Evolutionary conservation across 2,329 filamentous ascomycete species (phyloP), one percentile per base, ranked within the genome.

Genomic region (Sporothrix variecibatus): DNA sequence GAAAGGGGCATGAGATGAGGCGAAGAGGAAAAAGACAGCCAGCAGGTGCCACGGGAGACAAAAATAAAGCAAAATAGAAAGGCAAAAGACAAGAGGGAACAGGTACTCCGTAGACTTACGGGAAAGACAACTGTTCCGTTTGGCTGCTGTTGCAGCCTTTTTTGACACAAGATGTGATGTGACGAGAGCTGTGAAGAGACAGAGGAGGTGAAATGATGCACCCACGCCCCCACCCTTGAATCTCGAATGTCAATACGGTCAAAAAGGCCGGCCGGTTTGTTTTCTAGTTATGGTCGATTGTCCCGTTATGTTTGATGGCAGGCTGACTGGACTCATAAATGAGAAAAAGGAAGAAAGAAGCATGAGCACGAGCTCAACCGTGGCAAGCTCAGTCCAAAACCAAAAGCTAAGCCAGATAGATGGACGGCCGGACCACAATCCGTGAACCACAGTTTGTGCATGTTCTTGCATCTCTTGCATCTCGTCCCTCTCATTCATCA

Each of bases 381-480:
- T 53, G 51, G 20, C 51, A 23, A 53, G 23, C 20, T 12, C n/a
- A 26, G 9, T n/a, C n/a, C 26, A 6, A 56, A n/a, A n/a, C 51
- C 20, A 31, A 20, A n/a, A 64, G 31, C 58, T 17, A 40, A 65
- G 34, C 60, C 62, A 65, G 62, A 23, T 1, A 65, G 56, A 60
- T 31, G 38, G 38, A 28, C 62, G 62, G 62, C 38, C 46, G 38
- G 62, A 67, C 62, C 62, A 67, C 23, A 67, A 43, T 67, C 62
- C 38, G n/a, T 28, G 38, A 67, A 65, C 62, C 38, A 28, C 20
- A 46, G 62, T 67, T 40, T 56, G 8, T 67, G 38, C 15, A 34
- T 9, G 28, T 7, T 2, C 12, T 49, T 20, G 34, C 34, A 34
- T 34, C 34, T 34, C 34, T 34, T 3, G 3, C 34, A 34, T 34